Base-by-base conservation (phyloP, 768 basidiomycete genomes). In the Wakefieldia striispora region DNA sequence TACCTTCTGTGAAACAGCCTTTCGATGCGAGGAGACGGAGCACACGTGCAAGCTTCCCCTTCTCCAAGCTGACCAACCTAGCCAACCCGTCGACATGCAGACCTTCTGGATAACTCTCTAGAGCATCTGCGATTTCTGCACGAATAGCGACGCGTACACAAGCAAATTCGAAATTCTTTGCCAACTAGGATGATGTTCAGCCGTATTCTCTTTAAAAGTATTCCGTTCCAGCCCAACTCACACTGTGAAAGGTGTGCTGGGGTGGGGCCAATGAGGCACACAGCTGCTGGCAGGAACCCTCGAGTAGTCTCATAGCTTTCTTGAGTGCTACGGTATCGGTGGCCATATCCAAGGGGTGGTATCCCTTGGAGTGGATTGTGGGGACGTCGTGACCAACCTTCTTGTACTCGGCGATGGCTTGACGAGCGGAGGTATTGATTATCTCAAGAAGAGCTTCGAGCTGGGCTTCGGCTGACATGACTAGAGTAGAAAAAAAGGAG, bases 1-100 rank as follows among this genome's bases (percentile, higher is more conserved):
- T 37, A 55, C 69, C 62, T 61, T 70, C 70, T 1, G 35, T 56
- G 47, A 70, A 70, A 37, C 59, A 66, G 12, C 67, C 64, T 24
- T 60, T 61, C 14, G 60, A 56, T 0, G 69, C 62, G 23, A 70
- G 67, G 6, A 60, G 48, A 29, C 70, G 64, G 17, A 70, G 55
- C 19, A 70, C 42, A 4, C 65, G 67, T 36, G 53, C 40, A 14
- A 70, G 65, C 35, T 71, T 70, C 2, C 54, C 56, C 35, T 53
- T 54, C 37, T 67, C 63, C 29, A 68, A 23, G 9, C 41, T 49
- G 17, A 66, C 59, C 38, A 55, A 34, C 41, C 55, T 50, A n/a
- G 63, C 39, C 12, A 70, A 60, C 40, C 67, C 58, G 1, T 55
- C 47, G 8, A 67, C 53, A 33, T 57, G 61, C 17, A 69, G 50